Percentiles rank a stretch among this genome's conserved stretches.
These are phyloP conservation scores for Fraxinus sp. DNA, from an alignment of 305 asterid genomes.

Conservation along the genomic window DNA sequence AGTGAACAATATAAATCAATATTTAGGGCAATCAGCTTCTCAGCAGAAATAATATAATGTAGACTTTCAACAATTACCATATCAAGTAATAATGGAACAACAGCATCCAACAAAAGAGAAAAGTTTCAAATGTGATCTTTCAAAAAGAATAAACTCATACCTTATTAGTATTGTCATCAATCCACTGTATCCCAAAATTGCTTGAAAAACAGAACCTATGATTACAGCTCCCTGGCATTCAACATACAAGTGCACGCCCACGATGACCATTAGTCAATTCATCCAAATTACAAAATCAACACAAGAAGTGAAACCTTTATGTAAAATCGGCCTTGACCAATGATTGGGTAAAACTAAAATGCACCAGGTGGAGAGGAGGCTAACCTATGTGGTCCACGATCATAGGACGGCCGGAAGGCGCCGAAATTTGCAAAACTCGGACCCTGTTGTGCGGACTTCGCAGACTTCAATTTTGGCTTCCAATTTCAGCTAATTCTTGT, in stretches of 20 bases:
- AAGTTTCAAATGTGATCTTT: neutral
- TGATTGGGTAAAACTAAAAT: too few species aligned
- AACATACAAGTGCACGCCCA: slow-evolving; percentile 62
- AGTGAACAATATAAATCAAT: neutral
- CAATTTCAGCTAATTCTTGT: too few species aligned
- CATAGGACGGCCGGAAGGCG: too few species aligned
- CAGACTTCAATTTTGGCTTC: too few species aligned
- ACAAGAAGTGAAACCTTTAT: neutral
- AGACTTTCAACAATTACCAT: neutral
- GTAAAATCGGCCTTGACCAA: neutral
- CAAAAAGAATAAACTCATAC: slow-evolving; percentile 34
- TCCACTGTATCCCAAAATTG: slow-evolving; percentile 90
- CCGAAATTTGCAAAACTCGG: too few species aligned
- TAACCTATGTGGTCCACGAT: too few species aligned
- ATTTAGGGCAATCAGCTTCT: neutral
- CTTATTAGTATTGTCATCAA: slow-evolving; percentile 65
- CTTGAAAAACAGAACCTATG: slow-evolving; percentile 89
- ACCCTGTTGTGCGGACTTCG: too few species aligned
- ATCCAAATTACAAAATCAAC: neutral
- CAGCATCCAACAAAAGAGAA: slow-evolving; percentile 48
- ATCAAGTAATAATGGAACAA: neutral
- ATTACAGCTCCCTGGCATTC: slow-evolving; percentile 97
- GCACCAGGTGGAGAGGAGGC: too few species aligned
- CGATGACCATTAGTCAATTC: slow-evolving; percentile 26
- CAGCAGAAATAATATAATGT: slow-evolving; percentile 12